A percentile compares a stretch with the other conserved stretches of the same genome.
Conservation (phyloP, 768 basidiomycete species). For the Mycena haematopus region DNA sequence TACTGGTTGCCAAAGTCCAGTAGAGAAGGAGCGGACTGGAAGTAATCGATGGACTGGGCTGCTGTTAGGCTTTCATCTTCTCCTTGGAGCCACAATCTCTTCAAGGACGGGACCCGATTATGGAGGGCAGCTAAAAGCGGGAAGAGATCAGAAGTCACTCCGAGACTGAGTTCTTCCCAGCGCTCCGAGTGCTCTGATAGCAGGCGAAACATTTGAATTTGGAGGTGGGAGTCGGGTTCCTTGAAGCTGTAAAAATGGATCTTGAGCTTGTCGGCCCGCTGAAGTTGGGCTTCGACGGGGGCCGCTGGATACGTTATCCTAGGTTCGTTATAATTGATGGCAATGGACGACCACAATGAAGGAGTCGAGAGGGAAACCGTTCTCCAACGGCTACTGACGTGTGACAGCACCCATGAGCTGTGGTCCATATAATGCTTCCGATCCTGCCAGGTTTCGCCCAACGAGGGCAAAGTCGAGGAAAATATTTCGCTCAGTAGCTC, state of each 20-base stretch:
- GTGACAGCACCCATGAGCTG: slow-evolving; percentile 8
- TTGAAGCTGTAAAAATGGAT: not conserved
- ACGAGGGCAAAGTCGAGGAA: not conserved
- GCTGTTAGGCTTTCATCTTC: not conserved
- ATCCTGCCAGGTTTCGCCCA: not conserved
- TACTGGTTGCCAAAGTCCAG: not conserved
- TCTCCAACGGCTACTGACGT: slow-evolving; percentile 6
- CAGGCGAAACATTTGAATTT: slow-evolving; percentile 3
- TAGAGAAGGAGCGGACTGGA: not conserved
- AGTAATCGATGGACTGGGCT: not conserved
- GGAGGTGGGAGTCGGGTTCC: not conserved
- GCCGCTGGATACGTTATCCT: not conserved
- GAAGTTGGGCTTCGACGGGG: not conserved
- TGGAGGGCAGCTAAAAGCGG: not conserved
- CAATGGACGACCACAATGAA: slow-evolving; percentile 12
- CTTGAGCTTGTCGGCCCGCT: slow-evolving; percentile 1
- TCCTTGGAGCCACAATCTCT: not conserved
- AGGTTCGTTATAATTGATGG: not conserved
- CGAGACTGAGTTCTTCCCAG: slow-evolving; percentile 5
- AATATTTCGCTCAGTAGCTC: slow-evolving; percentile 19
- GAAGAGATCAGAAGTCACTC: not conserved
- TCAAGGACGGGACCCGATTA: not conserved
- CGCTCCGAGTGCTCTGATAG: not conserved
- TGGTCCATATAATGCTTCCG: not conserved
- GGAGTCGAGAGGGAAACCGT: not conserved